A percentile compares a stretch with the other conserved stretches of the same genome.
phyloP scores from a whole-genome alignment of 495 filamentous ascomycete species.

The Aspergillus sparsus region DNA sequence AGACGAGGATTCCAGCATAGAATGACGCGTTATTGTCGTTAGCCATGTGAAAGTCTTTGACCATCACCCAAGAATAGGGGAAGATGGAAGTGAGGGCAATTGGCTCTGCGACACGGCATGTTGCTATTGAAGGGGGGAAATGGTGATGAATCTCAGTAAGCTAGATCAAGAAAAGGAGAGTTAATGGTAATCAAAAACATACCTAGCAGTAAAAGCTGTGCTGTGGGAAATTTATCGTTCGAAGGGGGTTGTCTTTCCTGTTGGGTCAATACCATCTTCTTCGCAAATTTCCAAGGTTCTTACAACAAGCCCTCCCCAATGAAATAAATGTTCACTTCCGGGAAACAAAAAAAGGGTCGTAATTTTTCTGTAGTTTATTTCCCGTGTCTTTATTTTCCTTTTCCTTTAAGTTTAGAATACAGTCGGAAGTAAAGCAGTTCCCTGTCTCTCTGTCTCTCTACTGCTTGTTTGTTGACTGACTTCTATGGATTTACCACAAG shows the following conservation, averaged over 20 bases:
- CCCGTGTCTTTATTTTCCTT: background rate
- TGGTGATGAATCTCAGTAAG: background rate
- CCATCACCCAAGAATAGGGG: conserved; percentile 83
- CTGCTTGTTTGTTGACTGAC: no score
- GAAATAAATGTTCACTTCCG: conserved; percentile 19
- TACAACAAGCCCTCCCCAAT: conserved; percentile 44
- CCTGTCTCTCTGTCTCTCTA: no score
- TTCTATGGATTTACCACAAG: no score
- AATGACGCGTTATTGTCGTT: conserved; percentile 71
- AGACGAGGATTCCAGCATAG: conserved; percentile 82
- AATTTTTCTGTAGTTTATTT: conserved; percentile 1
- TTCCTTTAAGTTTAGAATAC: background rate
- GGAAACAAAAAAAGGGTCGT: background rate
- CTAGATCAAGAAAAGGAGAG: conserved; percentile 59
- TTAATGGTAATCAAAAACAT: conserved; percentile 17
- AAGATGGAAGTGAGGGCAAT: conserved; percentile 87
- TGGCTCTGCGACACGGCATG: conserved; percentile 82
- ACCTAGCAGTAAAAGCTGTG: conserved; percentile 62
- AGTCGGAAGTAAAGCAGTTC: no score
- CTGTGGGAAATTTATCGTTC: conserved; percentile 63
- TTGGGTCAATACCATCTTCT: conserved; percentile 57
- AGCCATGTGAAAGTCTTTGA: conserved; percentile 70
- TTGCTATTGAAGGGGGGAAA: conserved; percentile 41
- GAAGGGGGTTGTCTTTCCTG: conserved; percentile 44
- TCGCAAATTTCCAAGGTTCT: conserved; percentile 45